phyloP scores from a whole-genome alignment of 1,284 basidiomycete genomes.

The Tilletia caries region DNA sequence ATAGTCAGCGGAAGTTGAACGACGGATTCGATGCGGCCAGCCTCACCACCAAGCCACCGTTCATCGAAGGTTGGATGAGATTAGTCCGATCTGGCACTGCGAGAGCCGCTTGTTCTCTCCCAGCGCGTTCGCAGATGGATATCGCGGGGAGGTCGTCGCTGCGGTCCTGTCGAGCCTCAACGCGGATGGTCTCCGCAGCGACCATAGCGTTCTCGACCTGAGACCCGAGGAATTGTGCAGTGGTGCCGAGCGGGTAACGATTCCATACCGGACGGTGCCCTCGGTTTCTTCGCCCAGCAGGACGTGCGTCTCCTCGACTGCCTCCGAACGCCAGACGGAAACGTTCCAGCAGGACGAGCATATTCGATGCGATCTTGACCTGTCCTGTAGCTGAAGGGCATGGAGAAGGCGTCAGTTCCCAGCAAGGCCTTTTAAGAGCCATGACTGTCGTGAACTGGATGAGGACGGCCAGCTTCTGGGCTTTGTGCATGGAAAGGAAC shows the following conservation, averaged over 20 bases:
- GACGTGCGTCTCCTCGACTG: conserved; percentile 63
- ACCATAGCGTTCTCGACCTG: conserved; percentile 23
- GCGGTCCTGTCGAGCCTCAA: conserved; percentile 22
- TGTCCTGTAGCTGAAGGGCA: conserved; percentile 72
- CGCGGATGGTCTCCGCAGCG: conserved; percentile 13
- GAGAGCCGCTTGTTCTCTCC: conserved; percentile 77
- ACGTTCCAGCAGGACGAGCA: conserved; percentile 60
- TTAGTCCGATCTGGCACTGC: conserved; percentile 82
- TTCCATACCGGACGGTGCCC: conserved; percentile 70
- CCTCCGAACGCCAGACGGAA: conserved; percentile 65
- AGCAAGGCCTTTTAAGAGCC: conserved; percentile 69
- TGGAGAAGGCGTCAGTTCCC: conserved; percentile 37
- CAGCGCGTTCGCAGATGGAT: conserved; percentile 79
- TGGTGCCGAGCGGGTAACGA: conserved; percentile 64
- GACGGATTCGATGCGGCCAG: conserved; percentile 36
- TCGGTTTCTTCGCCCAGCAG: conserved; percentile 65
- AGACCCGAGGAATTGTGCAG: conserved; percentile 23
- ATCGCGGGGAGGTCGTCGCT: conserved; percentile 55
- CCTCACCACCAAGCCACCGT: conserved; percentile 36
- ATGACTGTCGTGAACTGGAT: conserved; percentile 76
- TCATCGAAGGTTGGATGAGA: conserved; percentile 59
- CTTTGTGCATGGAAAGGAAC: too few relatives aligned
- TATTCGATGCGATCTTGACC: conserved; percentile 54
- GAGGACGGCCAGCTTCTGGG: conserved; percentile 68
- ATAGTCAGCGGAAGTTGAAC: conserved; percentile 77